These are phyloP conservation scores for Chrysanthemum seticuspe DNA, from an alignment of 129 eudicot genomes.

Conservation along the genomic window DNA sequence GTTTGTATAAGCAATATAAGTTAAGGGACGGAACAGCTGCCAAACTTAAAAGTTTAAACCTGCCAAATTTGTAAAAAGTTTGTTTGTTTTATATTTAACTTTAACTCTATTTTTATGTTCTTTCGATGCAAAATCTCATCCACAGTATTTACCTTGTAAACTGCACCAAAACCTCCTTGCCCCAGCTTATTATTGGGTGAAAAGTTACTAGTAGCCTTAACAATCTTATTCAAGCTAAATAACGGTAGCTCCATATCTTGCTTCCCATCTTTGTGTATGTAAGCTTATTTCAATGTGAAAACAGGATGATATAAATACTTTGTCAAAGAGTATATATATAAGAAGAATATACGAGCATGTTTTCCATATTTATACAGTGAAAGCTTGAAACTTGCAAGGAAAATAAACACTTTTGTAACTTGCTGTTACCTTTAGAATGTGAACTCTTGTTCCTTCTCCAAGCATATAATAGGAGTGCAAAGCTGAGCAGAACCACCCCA, in stretches of 20 bases:
- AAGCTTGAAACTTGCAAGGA: not conserved
- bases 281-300: not conserved
- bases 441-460: constrained; percentile 22
- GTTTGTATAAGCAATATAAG: too few relatives aligned
- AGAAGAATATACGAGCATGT: not conserved
- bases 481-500: constrained; percentile 17
- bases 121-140: too few relatives aligned
- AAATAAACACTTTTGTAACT: not conserved
- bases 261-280: not conserved
- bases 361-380: not conserved
- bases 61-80: too few relatives aligned
- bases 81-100: too few relatives aligned
- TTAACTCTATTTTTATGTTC: too few relatives aligned
- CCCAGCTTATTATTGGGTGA: constrained; percentile 34
- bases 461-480: constrained; percentile 14
- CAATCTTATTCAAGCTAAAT: constrained; percentile 18
- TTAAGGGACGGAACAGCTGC: too few relatives aligned
- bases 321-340: not conserved
- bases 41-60: too few relatives aligned
- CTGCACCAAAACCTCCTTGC: constrained; percentile 47
- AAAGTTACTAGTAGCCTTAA: constrained; percentile 30
- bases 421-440: constrained; percentile 3
- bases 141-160: constrained; percentile 29
- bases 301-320: not conserved
- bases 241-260: constrained; percentile 35